These are phyloP conservation scores for Marchantia polymorpha DNA, from an alignment of 225 moss, liverwort and hornwort genomes.

Conservation along the genomic window DNA sequence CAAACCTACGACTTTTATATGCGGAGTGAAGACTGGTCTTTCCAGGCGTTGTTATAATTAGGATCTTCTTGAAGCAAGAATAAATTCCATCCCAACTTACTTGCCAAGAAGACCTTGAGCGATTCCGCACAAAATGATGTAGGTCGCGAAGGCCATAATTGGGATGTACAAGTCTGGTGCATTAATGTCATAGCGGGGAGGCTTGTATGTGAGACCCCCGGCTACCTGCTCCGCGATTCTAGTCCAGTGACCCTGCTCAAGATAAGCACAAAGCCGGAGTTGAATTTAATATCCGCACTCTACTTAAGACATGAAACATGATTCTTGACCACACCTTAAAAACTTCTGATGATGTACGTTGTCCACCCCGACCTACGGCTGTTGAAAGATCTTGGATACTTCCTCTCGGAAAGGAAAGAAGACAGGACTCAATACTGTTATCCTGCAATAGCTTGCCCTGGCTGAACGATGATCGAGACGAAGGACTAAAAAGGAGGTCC, in stretches of 20 bases:
- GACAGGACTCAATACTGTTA: too few species aligned
- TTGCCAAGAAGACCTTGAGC: conserved; percentile 66
- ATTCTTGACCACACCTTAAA: not conserved
- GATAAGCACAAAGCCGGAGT: not conserved
- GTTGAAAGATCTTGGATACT: not conserved
- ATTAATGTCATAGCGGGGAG: conserved; percentile 94
- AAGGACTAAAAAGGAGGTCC: too few species aligned
- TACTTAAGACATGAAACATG: not conserved
- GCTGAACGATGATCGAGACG: too few species aligned
- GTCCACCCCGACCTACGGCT: not conserved
- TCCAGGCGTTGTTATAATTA: not conserved
- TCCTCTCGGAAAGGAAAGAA: not conserved
- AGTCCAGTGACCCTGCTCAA: conserved; percentile 85
- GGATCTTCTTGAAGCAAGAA: not conserved
- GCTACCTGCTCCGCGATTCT: conserved; percentile 98
- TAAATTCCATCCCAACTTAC: conserved; percentile 34
- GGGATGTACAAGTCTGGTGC: conserved; percentile 94
- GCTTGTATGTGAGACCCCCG: conserved; percentile 90
- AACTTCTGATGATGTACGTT: not conserved
- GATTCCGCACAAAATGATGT: conserved; percentile 75
- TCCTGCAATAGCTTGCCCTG: too few species aligned
- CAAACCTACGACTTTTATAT: not conserved
- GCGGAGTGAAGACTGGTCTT: not conserved
- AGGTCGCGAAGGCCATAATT: conserved; percentile 90
- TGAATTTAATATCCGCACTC: not conserved